Conservation (phyloP, 2,329 filamentous ascomycete species). For the Fusarium sp. region DNA sequence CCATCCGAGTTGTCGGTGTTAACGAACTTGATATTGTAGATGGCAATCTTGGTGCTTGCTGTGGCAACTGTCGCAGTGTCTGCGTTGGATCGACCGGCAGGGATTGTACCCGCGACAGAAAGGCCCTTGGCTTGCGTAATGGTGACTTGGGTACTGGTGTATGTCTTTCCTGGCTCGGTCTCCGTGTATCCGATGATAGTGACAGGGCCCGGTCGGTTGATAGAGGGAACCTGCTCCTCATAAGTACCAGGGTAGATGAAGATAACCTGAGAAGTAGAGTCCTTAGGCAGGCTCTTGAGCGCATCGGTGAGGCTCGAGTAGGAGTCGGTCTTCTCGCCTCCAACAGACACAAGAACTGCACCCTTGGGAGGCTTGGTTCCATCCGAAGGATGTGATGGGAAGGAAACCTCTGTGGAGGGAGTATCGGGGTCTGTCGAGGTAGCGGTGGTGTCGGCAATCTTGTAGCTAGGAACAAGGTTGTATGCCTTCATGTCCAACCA, state of each 20-base stretch:
- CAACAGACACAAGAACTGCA: slow-evolving; percentile 60
- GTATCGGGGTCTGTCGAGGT: slow-evolving; percentile 42
- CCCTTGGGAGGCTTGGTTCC: slow-evolving; percentile 58
- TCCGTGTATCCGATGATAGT: slow-evolving; percentile 60
- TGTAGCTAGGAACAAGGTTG: slow-evolving; percentile 45
- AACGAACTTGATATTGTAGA: slow-evolving; percentile 59
- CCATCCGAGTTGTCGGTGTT: slow-evolving; percentile 53
- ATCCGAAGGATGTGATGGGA: slow-evolving; percentile 54
- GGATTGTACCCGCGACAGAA: slow-evolving; percentile 44
- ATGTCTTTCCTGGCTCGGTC: slow-evolving; percentile 61
- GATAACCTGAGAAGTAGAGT: slow-evolving; percentile 58
- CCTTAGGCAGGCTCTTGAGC: slow-evolving; percentile 52
- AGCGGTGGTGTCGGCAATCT: slow-evolving; percentile 7
- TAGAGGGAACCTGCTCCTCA: slow-evolving; percentile 56
- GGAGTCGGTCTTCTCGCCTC: slow-evolving; percentile 45
- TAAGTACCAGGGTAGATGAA: slow-evolving; percentile 63
- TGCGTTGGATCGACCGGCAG: slow-evolving; percentile 43
- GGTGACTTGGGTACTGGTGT: slow-evolving; percentile 70
- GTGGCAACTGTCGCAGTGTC: slow-evolving; percentile 48
- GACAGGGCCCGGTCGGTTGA: slow-evolving; percentile 58
- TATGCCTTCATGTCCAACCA: slow-evolving; percentile 48
- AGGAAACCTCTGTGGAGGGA: slow-evolving; percentile 13
- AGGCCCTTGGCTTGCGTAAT: slow-evolving; percentile 51
- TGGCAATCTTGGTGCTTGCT: slow-evolving; percentile 58
- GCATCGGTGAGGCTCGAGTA: slow-evolving; percentile 52